Conservation (phyloP, 768 basidiomycete genomes). For the Cystobasidium onofrii region DNA sequence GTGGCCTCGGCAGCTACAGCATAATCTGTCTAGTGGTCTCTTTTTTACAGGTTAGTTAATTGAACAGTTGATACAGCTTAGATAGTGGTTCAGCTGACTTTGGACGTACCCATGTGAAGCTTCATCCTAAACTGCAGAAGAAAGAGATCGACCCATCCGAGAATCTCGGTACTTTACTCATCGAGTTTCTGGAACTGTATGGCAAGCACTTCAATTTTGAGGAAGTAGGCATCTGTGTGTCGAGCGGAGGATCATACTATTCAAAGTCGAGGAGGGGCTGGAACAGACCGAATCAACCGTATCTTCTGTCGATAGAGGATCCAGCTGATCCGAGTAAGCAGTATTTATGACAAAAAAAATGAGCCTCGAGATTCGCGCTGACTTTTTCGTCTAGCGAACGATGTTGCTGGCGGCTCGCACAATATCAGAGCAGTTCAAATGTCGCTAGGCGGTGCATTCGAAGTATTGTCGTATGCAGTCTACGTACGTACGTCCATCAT, state of each 20-base stretch:
- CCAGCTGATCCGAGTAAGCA: slow-evolving; percentile 75
- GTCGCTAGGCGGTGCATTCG: slow-evolving; percentile 68
- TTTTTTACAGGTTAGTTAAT: slow-evolving; percentile 69
- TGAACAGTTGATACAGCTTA: slow-evolving; percentile 61
- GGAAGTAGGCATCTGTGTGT: slow-evolving; percentile 65
- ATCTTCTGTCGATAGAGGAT: slow-evolving; percentile 78
- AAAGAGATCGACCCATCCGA: slow-evolving; percentile 76
- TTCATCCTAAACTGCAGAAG: slow-evolving; percentile 86
- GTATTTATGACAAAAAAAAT: background rate
- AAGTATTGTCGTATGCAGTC: slow-evolving; percentile 62
- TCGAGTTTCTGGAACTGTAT: slow-evolving; percentile 97
- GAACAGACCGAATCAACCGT: slow-evolving; percentile 51
- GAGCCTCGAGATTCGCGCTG: background rate
- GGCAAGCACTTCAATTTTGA: slow-evolving; percentile 65
- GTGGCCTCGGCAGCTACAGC: slow-evolving; percentile 87
- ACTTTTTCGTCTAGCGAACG: slow-evolving; percentile 59
- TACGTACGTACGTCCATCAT: slow-evolving; percentile 44
- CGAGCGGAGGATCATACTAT: slow-evolving; percentile 82
- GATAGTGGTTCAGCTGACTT: slow-evolving; percentile 30
- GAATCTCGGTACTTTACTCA: slow-evolving; percentile 85
- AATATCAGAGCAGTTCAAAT: slow-evolving; percentile 70
- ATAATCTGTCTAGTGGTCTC: slow-evolving; percentile 87
- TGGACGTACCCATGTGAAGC: slow-evolving; percentile 49
- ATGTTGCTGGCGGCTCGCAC: slow-evolving; percentile 82
- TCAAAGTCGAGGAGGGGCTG: slow-evolving; percentile 74